These are phyloP conservation scores for Yamagishiella unicocca DNA, from an alignment of 139 green algal genomes.

Conservation along the genomic window DNA sequence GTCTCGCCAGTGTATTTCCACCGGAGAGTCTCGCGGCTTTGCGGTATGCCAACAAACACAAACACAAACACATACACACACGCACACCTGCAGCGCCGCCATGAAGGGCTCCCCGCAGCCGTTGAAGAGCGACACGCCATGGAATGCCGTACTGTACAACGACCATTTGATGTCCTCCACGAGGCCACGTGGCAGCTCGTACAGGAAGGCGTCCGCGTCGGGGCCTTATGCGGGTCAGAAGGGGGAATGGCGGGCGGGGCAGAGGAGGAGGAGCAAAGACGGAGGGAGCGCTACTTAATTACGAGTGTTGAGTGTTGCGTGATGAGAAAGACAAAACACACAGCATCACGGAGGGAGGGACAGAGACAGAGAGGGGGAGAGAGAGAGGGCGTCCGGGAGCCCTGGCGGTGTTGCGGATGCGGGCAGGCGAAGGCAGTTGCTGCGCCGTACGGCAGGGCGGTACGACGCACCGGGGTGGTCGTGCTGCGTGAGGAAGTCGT, in stretches of 20 bases:
- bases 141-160: constrained; percentile 1
- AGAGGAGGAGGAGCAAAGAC: no score
- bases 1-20: neutral
- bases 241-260: no score
- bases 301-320: no score
- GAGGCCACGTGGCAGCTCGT: constrained; percentile 46
- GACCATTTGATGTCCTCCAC: constrained; percentile 52
- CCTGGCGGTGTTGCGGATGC: neutral
- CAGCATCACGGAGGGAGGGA: no score
- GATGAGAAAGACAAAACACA: no score
- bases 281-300: no score
- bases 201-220: constrained; percentile 52
- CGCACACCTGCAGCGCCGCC: constrained; percentile 18
- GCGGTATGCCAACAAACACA: neutral
- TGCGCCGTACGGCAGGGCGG: neutral
- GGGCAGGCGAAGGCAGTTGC: neutral
- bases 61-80: neutral
- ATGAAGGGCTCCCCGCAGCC: constrained; percentile 55
- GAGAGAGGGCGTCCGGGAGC: no score
- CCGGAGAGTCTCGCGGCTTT: neutral
- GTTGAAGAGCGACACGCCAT: constrained; percentile 48
- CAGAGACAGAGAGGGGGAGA: no score
- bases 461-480: constrained; percentile 46
- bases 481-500: constrained; percentile 59
- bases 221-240: constrained; percentile 28